phyloP scores from a whole-genome alignment of 306 rosid genomes.

The Acacia melanoxylon region DNA sequence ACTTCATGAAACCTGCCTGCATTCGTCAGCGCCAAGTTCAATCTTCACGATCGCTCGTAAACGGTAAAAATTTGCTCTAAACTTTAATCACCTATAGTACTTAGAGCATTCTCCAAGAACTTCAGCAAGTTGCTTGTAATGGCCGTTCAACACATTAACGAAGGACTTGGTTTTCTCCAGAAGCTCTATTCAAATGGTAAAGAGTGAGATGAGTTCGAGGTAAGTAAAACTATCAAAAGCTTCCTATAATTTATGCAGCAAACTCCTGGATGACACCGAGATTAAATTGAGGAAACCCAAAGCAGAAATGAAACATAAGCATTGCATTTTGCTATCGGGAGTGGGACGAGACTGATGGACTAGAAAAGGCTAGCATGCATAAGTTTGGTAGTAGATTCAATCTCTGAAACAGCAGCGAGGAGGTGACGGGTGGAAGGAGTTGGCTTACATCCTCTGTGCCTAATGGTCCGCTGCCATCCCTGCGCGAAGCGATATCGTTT shows the following conservation, averaged over 20 bases:
- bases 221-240: not conserved
- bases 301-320: slow-evolving; percentile 11
- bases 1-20: too few relatives aligned
- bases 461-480: too few relatives aligned
- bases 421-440: too few relatives aligned
- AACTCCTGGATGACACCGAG: not conserved
- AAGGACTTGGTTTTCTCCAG: slow-evolving; percentile 75
- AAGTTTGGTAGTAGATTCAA: slow-evolving; percentile 77
- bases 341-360: slow-evolving; percentile 88
- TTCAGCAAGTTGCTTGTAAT: slow-evolving; percentile 71
- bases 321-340: slow-evolving; percentile 49
- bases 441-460: too few relatives aligned
- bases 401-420: slow-evolving; percentile 73
- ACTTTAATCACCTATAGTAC: slow-evolving; percentile 59
- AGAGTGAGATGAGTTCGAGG: not conserved
- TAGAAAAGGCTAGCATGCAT: slow-evolving; percentile 67
- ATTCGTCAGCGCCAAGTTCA: too few relatives aligned
- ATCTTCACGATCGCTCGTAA: not conserved
- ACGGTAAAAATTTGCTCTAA: not conserved
- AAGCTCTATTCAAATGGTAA: slow-evolving; percentile 49
- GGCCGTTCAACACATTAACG: slow-evolving; percentile 64
- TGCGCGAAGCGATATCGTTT: too few relatives aligned
- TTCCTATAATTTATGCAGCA: not conserved
- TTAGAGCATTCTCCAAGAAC: slow-evolving; percentile 60
- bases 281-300: not conserved